Evolutionary conservation across 1,284 basidiomycete species (phyloP), one percentile per base, ranked within the genome.

Genomic region (Apiotrichum porosum): DNA sequence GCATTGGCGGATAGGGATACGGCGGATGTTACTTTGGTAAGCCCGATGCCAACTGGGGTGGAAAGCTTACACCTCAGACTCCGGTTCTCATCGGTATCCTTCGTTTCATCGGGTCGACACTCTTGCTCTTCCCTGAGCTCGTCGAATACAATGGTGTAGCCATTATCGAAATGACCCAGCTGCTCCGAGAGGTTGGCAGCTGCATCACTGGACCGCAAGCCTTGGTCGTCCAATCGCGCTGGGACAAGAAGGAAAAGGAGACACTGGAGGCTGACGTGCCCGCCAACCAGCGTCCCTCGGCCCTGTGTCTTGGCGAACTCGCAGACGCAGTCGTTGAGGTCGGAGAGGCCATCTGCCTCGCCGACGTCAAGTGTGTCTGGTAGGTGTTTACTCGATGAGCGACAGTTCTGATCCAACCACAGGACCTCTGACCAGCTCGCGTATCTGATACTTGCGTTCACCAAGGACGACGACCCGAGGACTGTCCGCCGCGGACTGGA

Each of bases 391-490:
- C 39, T 52, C n/a, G n/a, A n/a, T n/a, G n/a, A n/a, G n/a, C n/a
- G n/a, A n/a, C n/a, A n/a, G n/a, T n/a, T n/a, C n/a, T n/a, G n/a
- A n/a, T n/a, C n/a, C n/a, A n/a, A n/a, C n/a, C n/a, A 12, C 39
- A 67, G 68, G 65, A 38, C 44, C 30, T 51, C 47, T 0, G 53
- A 60, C 22, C 52, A 61, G 38, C 58, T 70, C 2, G 56, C 62
- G 5, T 51, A 56, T 26, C 49, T 62, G 9, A 56, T 63, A 14
- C n/a, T 60, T 3, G 45, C 43, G 8, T 35, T 66, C n/a, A 13
- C 34, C 9, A 21, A 39, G 15, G 35, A 30, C 0, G 51, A 56
- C 12, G 28, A 52, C 18, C 32, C 40, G 0, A 18, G 31, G 9
- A 37, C 60, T 18, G 47, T 58, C 10, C 40, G 39, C 21, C 51